Evolutionary conservation across 495 filamentous ascomycete genomes (phyloP), one percentile per base, ranked within the genome.

Genomic region (Penicillium odoratum): DNA sequence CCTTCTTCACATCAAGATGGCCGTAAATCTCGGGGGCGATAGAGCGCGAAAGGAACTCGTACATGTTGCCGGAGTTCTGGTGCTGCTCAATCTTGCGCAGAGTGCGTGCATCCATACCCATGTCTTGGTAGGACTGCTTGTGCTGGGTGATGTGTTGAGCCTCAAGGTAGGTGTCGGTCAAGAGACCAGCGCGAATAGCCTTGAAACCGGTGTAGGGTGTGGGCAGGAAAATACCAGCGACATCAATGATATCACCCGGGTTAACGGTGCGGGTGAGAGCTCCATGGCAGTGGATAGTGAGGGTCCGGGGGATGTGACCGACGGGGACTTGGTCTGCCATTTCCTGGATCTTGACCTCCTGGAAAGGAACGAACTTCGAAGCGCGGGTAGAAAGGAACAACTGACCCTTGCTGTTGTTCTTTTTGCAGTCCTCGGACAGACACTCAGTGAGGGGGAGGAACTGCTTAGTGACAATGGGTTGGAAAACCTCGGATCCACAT

Each of bases 301-400:
- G 75, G 43, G 88, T 88, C 48, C 94, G 85, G 21, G 94, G 94
- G 58, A 98, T 98, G 69, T 98, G 94, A 29, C 94, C 94, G 57
- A 98, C 93, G 8, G 94, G 94, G 1, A 98, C 94, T 69, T 98
- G 94, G 63, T 98, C 94, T 29, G 94, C 93, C 83, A 98, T 89
- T 73, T 98, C 94, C 76, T 98, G 95, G 62, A 98, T 91, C 77
- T 97, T 97, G 67, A 98, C 87, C 73, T 98, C 94, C 73, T 98
- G 94, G 83, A 98, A 98, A 4, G 94, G 91, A 65, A 96, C 74
- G 69, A 97, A 98, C 69, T 98, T 98, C 31, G 93, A 97, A 0
- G 95, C 94, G 59, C 94, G 83, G 1, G 93, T 96, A 0, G 92
- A 96, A 42, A 93, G 85, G 73, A 94, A 92, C 36, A 98, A 81